These are phyloP conservation scores for Apium graveolens DNA, from an alignment of 129 eudicot species.

Conservation along the genomic window DNA sequence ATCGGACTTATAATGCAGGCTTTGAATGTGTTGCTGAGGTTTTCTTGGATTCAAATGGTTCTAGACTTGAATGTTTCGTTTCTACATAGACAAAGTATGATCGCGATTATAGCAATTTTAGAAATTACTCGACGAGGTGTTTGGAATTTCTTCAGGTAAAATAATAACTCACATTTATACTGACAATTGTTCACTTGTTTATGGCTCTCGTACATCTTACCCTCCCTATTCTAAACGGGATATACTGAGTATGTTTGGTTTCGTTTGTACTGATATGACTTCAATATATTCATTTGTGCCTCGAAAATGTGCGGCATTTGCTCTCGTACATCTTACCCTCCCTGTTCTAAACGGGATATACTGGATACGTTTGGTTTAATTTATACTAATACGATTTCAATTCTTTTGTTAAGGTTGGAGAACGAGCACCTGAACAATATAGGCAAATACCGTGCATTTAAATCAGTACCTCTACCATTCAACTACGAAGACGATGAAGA, in stretches of 20 bases:
- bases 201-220: neutral
- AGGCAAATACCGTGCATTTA: constrained; percentile 37
- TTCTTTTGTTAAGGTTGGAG: constrained; percentile 9
- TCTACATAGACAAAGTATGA: constrained; percentile 8
- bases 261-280: too few relatives aligned
- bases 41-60: constrained; percentile 19
- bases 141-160: constrained; percentile 23
- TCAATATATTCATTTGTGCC: too few relatives aligned
- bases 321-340: too few relatives aligned
- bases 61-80: constrained; percentile 5
- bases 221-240: too few relatives aligned
- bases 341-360: too few relatives aligned
- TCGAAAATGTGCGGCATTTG: too few relatives aligned
- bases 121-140: constrained; percentile 17
- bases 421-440: constrained; percentile 17
- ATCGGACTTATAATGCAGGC: neutral
- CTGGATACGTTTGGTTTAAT: too few relatives aligned
- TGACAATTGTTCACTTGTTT: neutral
- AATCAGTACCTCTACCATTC: constrained; percentile 37
- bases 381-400: neutral
- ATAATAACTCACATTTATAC: neutral
- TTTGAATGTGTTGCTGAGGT: constrained; percentile 16
- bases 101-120: constrained; percentile 7
- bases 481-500: constrained; percentile 30
- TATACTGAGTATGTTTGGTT: too few relatives aligned